Evolutionary conservation across 257 asterid genomes (phyloP).

Genomic region (Nicotiana obtusifolia): DNA sequence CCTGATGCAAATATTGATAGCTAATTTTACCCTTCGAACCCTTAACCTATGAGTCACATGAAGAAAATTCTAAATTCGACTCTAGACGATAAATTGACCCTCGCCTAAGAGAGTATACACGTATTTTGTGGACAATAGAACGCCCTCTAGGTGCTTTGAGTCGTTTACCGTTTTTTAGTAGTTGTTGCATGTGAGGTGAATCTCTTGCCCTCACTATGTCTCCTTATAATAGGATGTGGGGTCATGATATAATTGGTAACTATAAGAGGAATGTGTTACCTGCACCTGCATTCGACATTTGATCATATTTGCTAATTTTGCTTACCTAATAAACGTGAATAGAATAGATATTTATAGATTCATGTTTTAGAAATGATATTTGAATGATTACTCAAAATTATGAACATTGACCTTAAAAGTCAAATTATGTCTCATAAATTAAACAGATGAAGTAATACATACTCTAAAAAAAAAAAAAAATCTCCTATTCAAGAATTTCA

Average conservation of each 20-base stretch:
- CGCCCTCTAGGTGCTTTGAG: background rate
- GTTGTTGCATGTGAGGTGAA: conserved; percentile 1
- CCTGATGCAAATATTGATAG: too few relatives aligned
- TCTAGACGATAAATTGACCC: background rate
- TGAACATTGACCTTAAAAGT: background rate
- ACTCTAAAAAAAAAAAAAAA: background rate
- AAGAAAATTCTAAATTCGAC: background rate
- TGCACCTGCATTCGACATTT: background rate
- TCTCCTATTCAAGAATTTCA: too few relatives aligned
- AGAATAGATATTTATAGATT: background rate
- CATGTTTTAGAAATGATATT: background rate
- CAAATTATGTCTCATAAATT: background rate
- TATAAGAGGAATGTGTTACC: background rate
- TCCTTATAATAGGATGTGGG: conserved; percentile 7
- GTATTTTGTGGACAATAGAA: background rate
- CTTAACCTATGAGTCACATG: fast-evolving
- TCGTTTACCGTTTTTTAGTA: background rate
- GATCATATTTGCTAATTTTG: background rate
- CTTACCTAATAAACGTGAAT: background rate
- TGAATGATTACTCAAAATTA: background rate
- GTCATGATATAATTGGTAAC: background rate
- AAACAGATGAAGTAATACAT: background rate
- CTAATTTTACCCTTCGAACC: too few relatives aligned
- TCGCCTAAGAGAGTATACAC: background rate
- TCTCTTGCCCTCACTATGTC: background rate